Evolutionary conservation across 768 basidiomycete genomes (phyloP), one percentile per base, ranked within the genome.

Genomic region (Mycena maculata): DNA sequence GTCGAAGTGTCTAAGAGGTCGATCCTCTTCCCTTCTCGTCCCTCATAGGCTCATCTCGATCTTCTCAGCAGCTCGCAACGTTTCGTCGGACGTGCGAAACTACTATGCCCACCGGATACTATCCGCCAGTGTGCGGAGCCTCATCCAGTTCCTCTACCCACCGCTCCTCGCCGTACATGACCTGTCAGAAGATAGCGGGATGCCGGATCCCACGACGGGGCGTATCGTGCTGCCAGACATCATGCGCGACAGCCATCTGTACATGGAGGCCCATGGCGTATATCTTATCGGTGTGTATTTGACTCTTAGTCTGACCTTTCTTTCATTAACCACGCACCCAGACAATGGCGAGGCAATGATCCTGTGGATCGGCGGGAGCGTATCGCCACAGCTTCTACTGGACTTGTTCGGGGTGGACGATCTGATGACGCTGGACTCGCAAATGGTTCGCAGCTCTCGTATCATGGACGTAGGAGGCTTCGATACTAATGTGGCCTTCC

Each of bases 1-100:
- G 81, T 87, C 87, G 57, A 97, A 98, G 76, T 90, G 95, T 22
- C 80, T 99, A n/a, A 97, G 98, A 90, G 95, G 97, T 90, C 74
- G 64, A 70, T 61, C 60, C 60, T 55, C 57, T 31, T 56, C 50
- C 65, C n/a, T 25, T 39, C 42, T n/a, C 52, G 4, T 56, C 7
- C 33, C 20, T 28, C 41, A 31, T 48, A 48, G 52, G 42, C 44
- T 48, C 28, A 65, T 62, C 27, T 48, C 18, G 22, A 22, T 28
- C 18, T 52, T 27, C 38, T 44, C 38, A 58, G 25, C 73, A 96
- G 95, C 90, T 49, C 89, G 93, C 18, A 90, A 88, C 71, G 96
- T 99, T 53, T 90, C 92, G 8, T 91, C 95, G n/a, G 98, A 99
- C 73, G 95, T 96, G 13, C 91, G 98, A 56, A 94, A 95, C 71